Evolutionary conservation across 176 grass and related monocot genomes (phyloP).

Genomic region (Carex pumila): DNA sequence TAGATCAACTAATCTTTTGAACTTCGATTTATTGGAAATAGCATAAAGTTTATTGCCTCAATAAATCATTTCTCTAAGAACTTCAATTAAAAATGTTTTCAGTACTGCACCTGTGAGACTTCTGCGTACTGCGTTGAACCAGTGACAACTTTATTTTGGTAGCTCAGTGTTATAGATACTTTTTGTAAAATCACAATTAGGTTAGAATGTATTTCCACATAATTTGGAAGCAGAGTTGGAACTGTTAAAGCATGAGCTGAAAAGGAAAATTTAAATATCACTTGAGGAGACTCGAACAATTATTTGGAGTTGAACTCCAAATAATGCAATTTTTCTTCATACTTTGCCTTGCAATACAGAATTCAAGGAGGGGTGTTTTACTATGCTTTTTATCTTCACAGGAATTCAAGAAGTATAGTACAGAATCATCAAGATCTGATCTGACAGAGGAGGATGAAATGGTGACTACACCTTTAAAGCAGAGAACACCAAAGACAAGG

Average conservation of each 20-base stretch:
- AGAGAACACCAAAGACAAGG: slow-evolving; percentile 9
- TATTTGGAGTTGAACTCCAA: background rate
- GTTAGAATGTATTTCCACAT: background rate
- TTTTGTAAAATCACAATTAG: background rate
- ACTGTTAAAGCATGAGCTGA: slow-evolving; percentile 27
- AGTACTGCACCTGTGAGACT: background rate
- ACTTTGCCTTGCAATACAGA: background rate
- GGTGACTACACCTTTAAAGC: background rate
- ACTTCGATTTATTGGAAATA: background rate
- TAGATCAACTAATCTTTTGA: background rate
- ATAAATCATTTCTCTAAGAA: background rate
- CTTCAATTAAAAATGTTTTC: background rate
- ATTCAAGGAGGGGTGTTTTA: background rate
- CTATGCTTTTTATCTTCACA: background rate
- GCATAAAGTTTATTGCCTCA: background rate
- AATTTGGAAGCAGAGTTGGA: slow-evolving; percentile 32
- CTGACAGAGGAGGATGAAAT: slow-evolving; percentile 14
- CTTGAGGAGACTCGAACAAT: background rate
- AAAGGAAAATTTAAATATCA: slow-evolving; percentile 17
- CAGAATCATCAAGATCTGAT: background rate
- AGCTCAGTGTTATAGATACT: background rate
- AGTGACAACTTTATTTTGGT: background rate
- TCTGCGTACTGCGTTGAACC: background rate
- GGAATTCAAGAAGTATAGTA: background rate
- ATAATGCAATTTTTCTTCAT: background rate